Percentiles rank a stretch among this genome's conserved stretches.
Evolutionary conservation across 345 rosid genomes (phyloP).

Genomic region (Euphorbia tirucalli): DNA sequence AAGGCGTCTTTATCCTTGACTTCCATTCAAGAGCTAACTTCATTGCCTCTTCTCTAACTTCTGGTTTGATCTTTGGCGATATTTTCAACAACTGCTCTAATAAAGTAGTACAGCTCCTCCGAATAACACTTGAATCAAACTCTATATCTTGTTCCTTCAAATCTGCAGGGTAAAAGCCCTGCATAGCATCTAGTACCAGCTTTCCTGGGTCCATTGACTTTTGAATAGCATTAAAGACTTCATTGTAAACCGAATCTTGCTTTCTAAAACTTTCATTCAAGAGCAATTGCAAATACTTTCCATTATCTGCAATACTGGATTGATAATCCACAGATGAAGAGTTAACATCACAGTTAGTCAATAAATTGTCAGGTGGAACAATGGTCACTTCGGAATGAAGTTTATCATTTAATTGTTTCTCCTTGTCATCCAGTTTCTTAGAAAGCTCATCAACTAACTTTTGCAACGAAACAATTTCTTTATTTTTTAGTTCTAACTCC

Average conservation of each 20-base stretch:
- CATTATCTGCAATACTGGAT: background rate
- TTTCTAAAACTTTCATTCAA: constrained; percentile 20
- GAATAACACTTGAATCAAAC: constrained; percentile 12
- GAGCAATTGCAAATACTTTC: constrained; percentile 25
- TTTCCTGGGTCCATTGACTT: constrained; percentile 33
- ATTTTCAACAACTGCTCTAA: constrained; percentile 22
- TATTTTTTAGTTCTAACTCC: constrained; percentile 26
- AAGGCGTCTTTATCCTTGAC: constrained; percentile 28
- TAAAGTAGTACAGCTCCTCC: constrained; percentile 21
- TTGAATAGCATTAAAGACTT: constrained; percentile 17
- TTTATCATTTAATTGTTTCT: constrained; percentile 13
- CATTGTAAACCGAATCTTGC: constrained; percentile 12
- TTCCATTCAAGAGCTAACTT: constrained; percentile 36
- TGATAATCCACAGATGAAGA: constrained; percentile 8
- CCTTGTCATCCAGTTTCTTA: constrained; percentile 18
- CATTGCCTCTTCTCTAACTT: constrained; percentile 25
- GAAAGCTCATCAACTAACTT: constrained; percentile 15
- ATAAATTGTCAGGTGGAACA: background rate
- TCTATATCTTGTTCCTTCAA: constrained; percentile 11
- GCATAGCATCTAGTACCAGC: constrained; percentile 31
- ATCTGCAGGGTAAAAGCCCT: constrained; percentile 25
- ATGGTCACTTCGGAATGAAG: background rate
- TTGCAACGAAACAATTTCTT: background rate
- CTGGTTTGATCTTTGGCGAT: constrained; percentile 18
- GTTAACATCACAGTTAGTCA: background rate